phyloP scores from a whole-genome alignment of 1,284 basidiomycete genomes.

The Papiliotrema laurentii region DNA sequence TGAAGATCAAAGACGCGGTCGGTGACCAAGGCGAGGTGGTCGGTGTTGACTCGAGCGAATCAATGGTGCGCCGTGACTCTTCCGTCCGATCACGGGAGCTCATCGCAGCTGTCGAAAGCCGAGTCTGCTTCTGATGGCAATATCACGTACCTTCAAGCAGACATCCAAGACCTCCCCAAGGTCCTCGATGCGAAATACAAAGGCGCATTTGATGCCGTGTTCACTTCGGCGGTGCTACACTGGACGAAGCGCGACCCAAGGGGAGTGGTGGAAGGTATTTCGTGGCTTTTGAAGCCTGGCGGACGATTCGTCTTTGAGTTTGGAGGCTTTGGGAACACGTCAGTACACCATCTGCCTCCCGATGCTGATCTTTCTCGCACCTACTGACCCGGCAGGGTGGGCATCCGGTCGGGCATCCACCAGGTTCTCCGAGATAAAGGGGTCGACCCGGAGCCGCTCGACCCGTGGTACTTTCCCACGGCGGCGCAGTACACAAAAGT shows the following conservation, averaged over 20 bases:
- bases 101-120: constrained; percentile 58
- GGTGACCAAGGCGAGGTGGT: constrained; percentile 57
- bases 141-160: constrained; percentile 43
- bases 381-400: constrained; percentile 31
- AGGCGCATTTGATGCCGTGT: constrained; percentile 54
- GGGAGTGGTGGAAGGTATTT: constrained; percentile 60
- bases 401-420: constrained; percentile 61
- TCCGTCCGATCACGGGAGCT: not conserved
- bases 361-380: no score
- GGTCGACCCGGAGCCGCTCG: constrained; percentile 56
- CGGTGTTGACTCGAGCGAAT: constrained; percentile 64
- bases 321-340: constrained; percentile 58
- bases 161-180: constrained; percentile 27
- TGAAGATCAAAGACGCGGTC: constrained; percentile 57
- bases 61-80: constrained; percentile 57
- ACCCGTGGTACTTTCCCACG: constrained; percentile 82
- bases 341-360: constrained; percentile 12
- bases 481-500: constrained; percentile 61
- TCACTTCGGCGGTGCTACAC: constrained; percentile 73
- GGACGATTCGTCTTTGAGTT: constrained; percentile 70
- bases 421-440: constrained; percentile 56
- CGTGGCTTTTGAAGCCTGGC: constrained; percentile 60
- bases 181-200: constrained; percentile 17
- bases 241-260: constrained; percentile 74
- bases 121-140: constrained; percentile 55